Conservation (phyloP, 2,329 filamentous ascomycete genomes). For the Raffaelea albimanens region DNA sequence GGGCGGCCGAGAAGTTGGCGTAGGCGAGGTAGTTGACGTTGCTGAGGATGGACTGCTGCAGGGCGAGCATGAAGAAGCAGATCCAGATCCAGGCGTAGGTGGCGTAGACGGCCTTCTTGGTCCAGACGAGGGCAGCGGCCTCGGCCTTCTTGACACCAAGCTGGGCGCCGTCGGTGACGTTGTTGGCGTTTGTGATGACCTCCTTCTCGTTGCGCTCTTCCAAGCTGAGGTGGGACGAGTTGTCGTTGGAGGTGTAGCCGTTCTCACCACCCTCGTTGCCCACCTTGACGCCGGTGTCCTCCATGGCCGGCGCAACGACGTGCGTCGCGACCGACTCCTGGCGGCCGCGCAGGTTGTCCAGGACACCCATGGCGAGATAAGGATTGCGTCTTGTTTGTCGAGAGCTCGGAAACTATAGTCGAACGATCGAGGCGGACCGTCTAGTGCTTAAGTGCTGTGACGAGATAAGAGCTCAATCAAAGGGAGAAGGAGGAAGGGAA, state of each 20-base stretch:
- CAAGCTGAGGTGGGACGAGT: constrained; percentile 9
- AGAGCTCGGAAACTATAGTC: no score
- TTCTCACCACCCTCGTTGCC: not conserved
- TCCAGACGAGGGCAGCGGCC: constrained; percentile 36
- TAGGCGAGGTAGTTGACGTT: constrained; percentile 39
- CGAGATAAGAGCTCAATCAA: not conserved
- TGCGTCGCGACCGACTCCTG: not conserved
- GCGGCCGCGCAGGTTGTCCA: constrained; percentile 5
- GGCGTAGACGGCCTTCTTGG: constrained; percentile 25
- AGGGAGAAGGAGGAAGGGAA: not conserved
- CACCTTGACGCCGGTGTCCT: not conserved
- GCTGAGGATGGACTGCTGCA: constrained; percentile 26
- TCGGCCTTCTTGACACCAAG: constrained; percentile 38
- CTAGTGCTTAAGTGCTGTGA: no score
- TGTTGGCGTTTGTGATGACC: constrained; percentile 5
- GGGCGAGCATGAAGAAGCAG: constrained; percentile 28
- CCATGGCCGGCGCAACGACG: not conserved
- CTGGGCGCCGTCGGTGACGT: constrained; percentile 21
- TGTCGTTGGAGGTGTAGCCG: not conserved
- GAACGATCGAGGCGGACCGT: no score
- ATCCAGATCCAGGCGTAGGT: constrained; percentile 26
- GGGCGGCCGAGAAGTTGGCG: constrained; percentile 41
- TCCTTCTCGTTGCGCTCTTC: constrained; percentile 12
- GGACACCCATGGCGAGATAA: constrained; percentile 6
- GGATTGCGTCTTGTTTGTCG: no score